Base-by-base conservation (phyloP, 2,329 filamentous ascomycete species). In the Endothia cerciana region DNA sequence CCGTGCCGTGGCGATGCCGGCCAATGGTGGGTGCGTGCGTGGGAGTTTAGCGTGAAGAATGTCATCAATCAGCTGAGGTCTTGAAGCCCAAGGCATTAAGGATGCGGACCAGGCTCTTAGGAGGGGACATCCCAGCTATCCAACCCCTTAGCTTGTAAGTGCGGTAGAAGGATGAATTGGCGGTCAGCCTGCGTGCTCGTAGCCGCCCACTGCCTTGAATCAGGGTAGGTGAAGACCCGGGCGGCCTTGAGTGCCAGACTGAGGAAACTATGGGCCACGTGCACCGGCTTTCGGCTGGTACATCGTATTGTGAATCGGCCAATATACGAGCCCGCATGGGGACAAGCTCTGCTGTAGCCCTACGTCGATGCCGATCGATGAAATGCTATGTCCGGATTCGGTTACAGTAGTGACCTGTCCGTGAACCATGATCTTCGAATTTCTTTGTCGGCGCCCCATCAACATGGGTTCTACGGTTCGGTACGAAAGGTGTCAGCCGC, bases 131-230 rank as follows among this genome's bases (percentile, higher is more conserved):
- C 57, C 57, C 40, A 28, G 57, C 17, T n/a, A 38, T 45, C 57
- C 22, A 28, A 30, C 3, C 57, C 51, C n/a, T 45, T 66, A 64
- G 61, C 65, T 66, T 56, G 38, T 51, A 59, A 64, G 60, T 45
- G 55, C 65, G 63, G 60, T 55, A 43, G 51, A 60, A 51, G 59
- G 75, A 78, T 77, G 78, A 82, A 83, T 78, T 83, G 80, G 81
- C 81, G 81, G 81, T 83, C 81, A 83, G 74, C 72, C 75, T 74
- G 73, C 75, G 74, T 69, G 69, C 71, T 70, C 67, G 55, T 55
- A 66, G 68, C 70, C 70, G 70, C 72, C 71, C 70, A 71, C 70
- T 63, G 65, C 28, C 36, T 62, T 64, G 65, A 57, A 64, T 64
- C 65, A 64, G 28, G 58, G 62, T 63, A 62, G 60, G 68, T 22